A percentile compares a stretch with the other conserved stretches of the same genome.
Conservation (phyloP, 768 basidiomycete genomes). For the Leccinum disarticulatum region DNA sequence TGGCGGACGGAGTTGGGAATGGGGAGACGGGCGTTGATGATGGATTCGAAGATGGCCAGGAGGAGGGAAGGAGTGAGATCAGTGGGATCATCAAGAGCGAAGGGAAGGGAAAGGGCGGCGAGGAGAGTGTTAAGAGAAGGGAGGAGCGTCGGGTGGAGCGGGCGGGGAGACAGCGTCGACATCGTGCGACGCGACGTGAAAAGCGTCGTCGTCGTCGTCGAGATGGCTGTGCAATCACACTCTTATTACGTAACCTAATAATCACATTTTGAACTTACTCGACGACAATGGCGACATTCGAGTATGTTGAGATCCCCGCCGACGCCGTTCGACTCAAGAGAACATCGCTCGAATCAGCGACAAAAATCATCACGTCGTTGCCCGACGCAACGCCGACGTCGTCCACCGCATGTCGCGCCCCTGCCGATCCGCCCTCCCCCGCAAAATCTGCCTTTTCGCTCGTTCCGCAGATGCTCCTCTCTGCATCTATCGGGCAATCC, state of each 20-base stretch:
- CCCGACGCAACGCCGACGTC: constrained; percentile 20
- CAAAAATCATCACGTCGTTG: constrained; percentile 43
- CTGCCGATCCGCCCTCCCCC: constrained; percentile 20
- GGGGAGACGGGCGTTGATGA: constrained; percentile 56
- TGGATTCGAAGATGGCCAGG: constrained; percentile 65
- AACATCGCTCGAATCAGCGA: constrained; percentile 35
- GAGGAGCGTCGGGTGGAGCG: constrained; percentile 19
- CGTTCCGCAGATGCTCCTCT: constrained; percentile 41
- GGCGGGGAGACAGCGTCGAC: constrained; percentile 12
- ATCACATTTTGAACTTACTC: not conserved
- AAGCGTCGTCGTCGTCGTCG: constrained; percentile 4
- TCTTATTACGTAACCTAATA: not conserved
- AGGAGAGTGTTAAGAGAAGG: constrained; percentile 48
- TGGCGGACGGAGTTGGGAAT: constrained; percentile 36
- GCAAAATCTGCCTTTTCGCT: constrained; percentile 36
- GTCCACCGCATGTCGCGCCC: constrained; percentile 6
- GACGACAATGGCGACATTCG: constrained; percentile 34
- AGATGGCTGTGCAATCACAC: constrained; percentile 11
- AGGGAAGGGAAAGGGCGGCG: constrained; percentile 42
- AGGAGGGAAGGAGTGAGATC: constrained; percentile 75
- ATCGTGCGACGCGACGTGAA: constrained; percentile 12
- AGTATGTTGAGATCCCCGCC: constrained; percentile 42
- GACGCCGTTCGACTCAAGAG: constrained; percentile 37
- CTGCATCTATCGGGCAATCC: not conserved
- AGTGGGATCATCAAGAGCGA: constrained; percentile 46